Evolutionary conservation across 2,329 filamentous ascomycete species (phyloP).

Genomic region (Coniella vitis): DNA sequence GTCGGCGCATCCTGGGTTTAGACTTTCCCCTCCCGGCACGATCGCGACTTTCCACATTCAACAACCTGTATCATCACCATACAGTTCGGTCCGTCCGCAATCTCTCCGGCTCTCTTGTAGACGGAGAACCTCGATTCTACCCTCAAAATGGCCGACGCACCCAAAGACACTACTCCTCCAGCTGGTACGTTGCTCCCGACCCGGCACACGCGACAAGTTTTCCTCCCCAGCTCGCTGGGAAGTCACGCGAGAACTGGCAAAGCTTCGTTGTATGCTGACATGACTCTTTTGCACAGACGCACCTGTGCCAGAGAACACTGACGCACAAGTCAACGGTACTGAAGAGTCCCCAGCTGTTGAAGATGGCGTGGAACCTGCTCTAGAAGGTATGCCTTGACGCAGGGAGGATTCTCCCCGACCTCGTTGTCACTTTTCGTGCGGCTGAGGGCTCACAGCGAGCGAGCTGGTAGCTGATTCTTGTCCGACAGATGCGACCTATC

Average conservation of each 20-base stretch:
- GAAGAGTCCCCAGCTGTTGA: slow-evolving; percentile 18
- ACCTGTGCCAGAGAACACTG: slow-evolving; percentile 7
- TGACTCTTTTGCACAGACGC: slow-evolving; percentile 1
- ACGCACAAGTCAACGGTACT: slow-evolving; percentile 3
- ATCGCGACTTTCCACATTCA: background rate
- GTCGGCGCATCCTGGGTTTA: slow-evolving; percentile 9
- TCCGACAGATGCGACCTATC: slow-evolving; percentile 42
- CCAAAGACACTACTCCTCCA: slow-evolving; percentile 10
- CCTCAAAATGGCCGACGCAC: slow-evolving; percentile 14
- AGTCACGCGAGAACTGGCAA: slow-evolving; percentile 8
- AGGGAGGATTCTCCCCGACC: slow-evolving; percentile 16
- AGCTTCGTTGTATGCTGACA: background rate
- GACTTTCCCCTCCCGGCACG: background rate
- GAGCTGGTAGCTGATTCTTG: background rate
- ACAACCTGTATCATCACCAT: background rate
- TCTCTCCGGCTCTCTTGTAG: background rate
- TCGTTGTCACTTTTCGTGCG: background rate
- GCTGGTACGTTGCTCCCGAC: slow-evolving; percentile 6
- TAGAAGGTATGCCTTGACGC: slow-evolving; percentile 26
- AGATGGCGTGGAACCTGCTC: slow-evolving; percentile 24
- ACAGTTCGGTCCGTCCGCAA: background rate
- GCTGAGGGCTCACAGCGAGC: background rate
- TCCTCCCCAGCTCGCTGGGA: background rate
- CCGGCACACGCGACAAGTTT: background rate
- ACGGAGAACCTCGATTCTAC: background rate